Percentiles rank a stretch among this genome's conserved stretches.
Conservation (phyloP, 208 protist species). For the Wallacemonas sp. region DNA sequence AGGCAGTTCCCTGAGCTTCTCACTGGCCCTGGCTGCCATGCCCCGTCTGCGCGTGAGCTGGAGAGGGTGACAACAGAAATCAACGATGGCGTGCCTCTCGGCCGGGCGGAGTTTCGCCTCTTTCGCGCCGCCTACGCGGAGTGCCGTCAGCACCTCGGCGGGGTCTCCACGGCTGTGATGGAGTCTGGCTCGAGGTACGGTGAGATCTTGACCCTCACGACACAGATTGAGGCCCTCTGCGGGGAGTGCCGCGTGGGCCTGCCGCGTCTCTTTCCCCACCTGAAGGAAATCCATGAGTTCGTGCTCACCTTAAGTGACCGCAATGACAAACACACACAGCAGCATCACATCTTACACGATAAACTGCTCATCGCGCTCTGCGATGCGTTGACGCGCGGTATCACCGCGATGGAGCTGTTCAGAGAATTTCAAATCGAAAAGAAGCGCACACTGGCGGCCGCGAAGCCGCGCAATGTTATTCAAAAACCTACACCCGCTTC, state of each 20-base stretch:
- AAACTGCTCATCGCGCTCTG: slow-evolving; percentile 28
- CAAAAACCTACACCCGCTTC: not conserved
- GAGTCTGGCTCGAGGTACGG: slow-evolving; percentile 38
- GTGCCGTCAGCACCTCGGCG: slow-evolving; percentile 62
- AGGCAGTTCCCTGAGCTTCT: slow-evolving; percentile 64
- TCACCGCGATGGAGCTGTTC: slow-evolving; percentile 26
- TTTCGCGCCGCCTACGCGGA: slow-evolving; percentile 64
- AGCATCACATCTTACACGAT: slow-evolving; percentile 33
- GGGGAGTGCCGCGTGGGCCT: slow-evolving; percentile 51
- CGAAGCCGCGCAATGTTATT: not conserved
- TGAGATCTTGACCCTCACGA: slow-evolving; percentile 57
- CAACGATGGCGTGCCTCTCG: slow-evolving; percentile 49
- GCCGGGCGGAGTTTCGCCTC: slow-evolving; percentile 45
- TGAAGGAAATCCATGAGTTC: slow-evolving; percentile 63
- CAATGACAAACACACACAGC: slow-evolving; percentile 12
- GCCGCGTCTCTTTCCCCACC: slow-evolving; percentile 42
- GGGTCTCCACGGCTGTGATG: slow-evolving; percentile 48
- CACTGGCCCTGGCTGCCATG: slow-evolving; percentile 18
- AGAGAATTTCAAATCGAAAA: slow-evolving; percentile 5
- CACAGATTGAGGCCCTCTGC: slow-evolving; percentile 64
- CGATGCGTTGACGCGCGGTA: slow-evolving; percentile 28
- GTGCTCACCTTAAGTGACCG: slow-evolving; percentile 41
- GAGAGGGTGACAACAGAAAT: slow-evolving; percentile 58
- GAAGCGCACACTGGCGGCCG: not conserved
- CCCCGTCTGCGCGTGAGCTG: slow-evolving; percentile 39